Percentiles rank a stretch among this genome's conserved stretches.
phyloP scores from a whole-genome alignment of 495 filamentous ascomycete species.

The Cladorrhinum samala region DNA sequence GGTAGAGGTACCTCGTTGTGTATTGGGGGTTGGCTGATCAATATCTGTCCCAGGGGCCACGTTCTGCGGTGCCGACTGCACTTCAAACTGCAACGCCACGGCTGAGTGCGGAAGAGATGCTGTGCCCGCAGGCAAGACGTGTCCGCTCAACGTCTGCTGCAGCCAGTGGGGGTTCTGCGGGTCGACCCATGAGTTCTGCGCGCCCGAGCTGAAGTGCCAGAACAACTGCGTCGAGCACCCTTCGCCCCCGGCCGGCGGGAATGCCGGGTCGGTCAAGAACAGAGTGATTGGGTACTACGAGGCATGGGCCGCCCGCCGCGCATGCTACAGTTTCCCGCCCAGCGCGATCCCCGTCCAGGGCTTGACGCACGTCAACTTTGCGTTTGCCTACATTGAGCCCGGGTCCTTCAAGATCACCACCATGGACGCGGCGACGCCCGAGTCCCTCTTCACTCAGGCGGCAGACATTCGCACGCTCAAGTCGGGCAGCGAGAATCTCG shows the following conservation, averaged over 20 bases:
- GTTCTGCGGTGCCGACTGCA: slow-evolving; percentile 15
- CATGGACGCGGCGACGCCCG: background rate
- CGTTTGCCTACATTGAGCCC: background rate
- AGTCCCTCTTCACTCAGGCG: background rate
- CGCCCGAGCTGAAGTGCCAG: background rate
- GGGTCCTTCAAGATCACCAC: background rate
- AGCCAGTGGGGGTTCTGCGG: slow-evolving; percentile 7
- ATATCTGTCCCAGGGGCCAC: background rate
- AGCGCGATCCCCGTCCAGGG: background rate
- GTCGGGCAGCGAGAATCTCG: background rate
- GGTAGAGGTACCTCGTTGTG: no score
- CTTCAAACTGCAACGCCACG: slow-evolving; percentile 27
- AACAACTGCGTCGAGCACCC: background rate
- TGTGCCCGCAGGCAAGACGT: slow-evolving; percentile 17
- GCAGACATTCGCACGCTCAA: no score
- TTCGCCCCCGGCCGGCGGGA: background rate
- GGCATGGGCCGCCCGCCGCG: background rate
- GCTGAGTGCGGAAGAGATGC: slow-evolving; percentile 31
- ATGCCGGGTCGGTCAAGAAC: background rate
- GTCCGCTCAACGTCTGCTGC: slow-evolving; percentile 20
- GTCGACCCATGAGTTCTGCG: background rate
- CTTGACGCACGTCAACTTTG: background rate
- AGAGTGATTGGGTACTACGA: background rate
- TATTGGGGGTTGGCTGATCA: no score
- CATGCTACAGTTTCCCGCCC: background rate